These are phyloP conservation scores for Fusarium veterinarium DNA, from an alignment of 2,329 filamentous ascomycete genomes.

Conservation along the genomic window DNA sequence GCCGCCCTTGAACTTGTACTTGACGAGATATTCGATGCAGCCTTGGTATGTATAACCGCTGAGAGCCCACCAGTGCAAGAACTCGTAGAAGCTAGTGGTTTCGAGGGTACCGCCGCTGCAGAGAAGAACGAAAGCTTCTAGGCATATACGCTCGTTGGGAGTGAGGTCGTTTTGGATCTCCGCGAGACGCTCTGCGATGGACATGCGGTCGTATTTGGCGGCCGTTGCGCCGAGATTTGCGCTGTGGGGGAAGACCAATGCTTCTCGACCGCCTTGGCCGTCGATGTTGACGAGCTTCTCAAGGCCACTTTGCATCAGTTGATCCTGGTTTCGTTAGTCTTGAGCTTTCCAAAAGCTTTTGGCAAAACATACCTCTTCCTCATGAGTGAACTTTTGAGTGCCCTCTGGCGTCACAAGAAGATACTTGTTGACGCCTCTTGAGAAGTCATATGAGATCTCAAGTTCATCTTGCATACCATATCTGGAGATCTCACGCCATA, in stretches of 20 bases:
- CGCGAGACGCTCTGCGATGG: constrained; percentile 55
- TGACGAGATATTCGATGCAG: constrained; percentile 53
- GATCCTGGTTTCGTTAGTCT: constrained; percentile 25
- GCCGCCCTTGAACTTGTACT: constrained; percentile 56
- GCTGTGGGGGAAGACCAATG: constrained; percentile 56
- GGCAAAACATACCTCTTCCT: constrained; percentile 51
- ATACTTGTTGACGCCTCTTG: constrained; percentile 56
- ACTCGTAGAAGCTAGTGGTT: constrained; percentile 58
- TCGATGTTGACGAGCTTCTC: constrained; percentile 61
- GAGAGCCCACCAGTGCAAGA: constrained; percentile 61
- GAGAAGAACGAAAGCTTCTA: constrained; percentile 57
- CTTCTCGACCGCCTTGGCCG: constrained; percentile 49
- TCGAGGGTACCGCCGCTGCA: constrained; percentile 57
- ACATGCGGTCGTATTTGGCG: constrained; percentile 53
- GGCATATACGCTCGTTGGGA: constrained; percentile 52
- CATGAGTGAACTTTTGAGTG: constrained; percentile 52
- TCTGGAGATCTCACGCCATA: constrained; percentile 58
- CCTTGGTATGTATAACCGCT: constrained; percentile 55
- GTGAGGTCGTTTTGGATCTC: constrained; percentile 54
- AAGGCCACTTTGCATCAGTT: constrained; percentile 49
- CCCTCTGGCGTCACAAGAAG: constrained; percentile 49
- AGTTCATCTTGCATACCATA: constrained; percentile 57
- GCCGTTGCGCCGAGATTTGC: constrained; percentile 48
- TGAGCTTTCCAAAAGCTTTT: too few relatives aligned
- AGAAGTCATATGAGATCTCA: constrained; percentile 54